These are phyloP conservation scores for Microsporum ferrugineum DNA, from an alignment of 2,329 filamentous ascomycete species.

Conservation along the genomic window DNA sequence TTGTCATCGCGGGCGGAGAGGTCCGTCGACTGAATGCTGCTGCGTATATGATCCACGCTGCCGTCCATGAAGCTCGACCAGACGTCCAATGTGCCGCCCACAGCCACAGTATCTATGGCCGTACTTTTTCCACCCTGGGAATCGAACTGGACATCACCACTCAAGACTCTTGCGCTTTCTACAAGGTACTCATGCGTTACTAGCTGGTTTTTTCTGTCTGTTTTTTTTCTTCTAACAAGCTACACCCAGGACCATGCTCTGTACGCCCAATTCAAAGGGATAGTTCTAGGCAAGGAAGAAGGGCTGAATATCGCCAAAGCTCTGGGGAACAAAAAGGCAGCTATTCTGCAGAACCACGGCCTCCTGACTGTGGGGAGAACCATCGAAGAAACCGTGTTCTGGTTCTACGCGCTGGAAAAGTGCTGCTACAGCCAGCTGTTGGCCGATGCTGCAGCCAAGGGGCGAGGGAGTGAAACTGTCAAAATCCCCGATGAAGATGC, in stretches of 20 bases:
- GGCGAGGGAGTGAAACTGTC: constrained; percentile 51
- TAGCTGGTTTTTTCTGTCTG: neutral
- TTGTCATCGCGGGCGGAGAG: constrained; percentile 51
- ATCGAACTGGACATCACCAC: constrained; percentile 35
- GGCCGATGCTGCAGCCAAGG: constrained; percentile 42
- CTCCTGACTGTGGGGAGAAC: constrained; percentile 40
- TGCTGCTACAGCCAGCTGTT: constrained; percentile 44
- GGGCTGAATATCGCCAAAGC: constrained; percentile 41
- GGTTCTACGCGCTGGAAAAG: constrained; percentile 44
- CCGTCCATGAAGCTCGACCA: constrained; percentile 45
- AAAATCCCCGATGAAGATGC: constrained; percentile 60
- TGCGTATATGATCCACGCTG: constrained; percentile 43
- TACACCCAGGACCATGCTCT: constrained; percentile 38
- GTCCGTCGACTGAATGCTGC: constrained; percentile 38
- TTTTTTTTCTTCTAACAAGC: neutral
- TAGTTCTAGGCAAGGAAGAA: constrained; percentile 44
- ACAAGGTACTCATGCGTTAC: constrained; percentile 24
- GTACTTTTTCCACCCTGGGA: constrained; percentile 33
- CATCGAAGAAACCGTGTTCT: constrained; percentile 43
- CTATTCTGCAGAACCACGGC: constrained; percentile 45
- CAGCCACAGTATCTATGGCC: constrained; percentile 44
- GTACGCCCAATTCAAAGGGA: constrained; percentile 43
- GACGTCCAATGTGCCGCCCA: constrained; percentile 47
- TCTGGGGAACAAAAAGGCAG: constrained; percentile 41
- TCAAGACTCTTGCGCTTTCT: constrained; percentile 37